phyloP scores from a whole-genome alignment of 202 grass and related monocot genomes.

The Alloteropsis angusta region DNA sequence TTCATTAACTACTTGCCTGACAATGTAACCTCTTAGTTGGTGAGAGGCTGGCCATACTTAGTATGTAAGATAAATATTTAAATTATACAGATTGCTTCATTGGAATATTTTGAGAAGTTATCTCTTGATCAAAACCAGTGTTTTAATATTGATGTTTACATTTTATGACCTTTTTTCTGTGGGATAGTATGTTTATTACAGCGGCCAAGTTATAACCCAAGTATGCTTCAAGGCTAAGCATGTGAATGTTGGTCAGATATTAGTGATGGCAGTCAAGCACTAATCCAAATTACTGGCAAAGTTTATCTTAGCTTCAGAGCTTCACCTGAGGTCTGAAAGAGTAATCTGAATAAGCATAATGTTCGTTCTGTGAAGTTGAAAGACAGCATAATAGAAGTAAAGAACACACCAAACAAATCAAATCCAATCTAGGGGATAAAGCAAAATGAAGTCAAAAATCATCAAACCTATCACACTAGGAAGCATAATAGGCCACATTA shows the following conservation, averaged over 20 bases:
- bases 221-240: conserved; percentile 17
- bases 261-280: background rate
- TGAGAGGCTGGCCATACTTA: background rate
- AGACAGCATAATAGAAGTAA: conserved; percentile 2
- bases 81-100: background rate
- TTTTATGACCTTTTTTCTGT: background rate
- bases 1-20: background rate
- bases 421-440: background rate
- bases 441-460: background rate
- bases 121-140: background rate
- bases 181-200: background rate
- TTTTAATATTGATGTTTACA: background rate
- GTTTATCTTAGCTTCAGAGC: background rate
- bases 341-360: background rate
- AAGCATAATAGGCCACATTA: conserved; percentile 15
- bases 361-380: background rate
- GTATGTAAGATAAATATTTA: background rate
- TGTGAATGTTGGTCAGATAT: background rate
- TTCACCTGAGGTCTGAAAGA: conserved; percentile 5
- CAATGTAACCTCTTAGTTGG: background rate
- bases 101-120: background rate
- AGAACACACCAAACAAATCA: background rate
- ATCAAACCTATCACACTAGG: background rate
- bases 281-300: background rate
- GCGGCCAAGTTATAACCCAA: background rate